Evolutionary conservation across 768 basidiomycete species (phyloP).

Genomic region (Mycena rosella): DNA sequence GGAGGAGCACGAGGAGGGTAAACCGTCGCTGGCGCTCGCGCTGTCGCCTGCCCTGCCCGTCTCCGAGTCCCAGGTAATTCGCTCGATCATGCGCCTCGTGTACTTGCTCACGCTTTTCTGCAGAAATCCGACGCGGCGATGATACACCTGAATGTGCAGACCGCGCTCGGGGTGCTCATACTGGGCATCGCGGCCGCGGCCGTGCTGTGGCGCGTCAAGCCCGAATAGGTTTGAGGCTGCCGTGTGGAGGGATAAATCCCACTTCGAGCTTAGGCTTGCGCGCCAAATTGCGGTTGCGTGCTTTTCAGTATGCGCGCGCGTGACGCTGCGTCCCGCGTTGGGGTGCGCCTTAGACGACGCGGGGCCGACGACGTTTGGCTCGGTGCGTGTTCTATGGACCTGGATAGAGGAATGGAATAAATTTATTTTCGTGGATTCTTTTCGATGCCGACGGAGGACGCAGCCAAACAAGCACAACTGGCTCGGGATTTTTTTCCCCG

Average conservation of each 20-base stretch:
- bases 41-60: no score
- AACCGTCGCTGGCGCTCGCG: neutral
- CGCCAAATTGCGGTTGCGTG: no score
- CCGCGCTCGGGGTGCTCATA: constrained; percentile 74
- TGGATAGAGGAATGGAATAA: neutral
- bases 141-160: constrained; percentile 54
- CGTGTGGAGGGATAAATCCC: neutral
- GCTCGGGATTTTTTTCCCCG: no score
- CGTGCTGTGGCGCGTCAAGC: constrained; percentile 77
- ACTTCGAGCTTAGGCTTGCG: neutral
- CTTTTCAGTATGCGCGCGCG: no score
- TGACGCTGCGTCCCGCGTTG: no score
- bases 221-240: constrained; percentile 3
- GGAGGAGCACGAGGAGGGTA: neutral
- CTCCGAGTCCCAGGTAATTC: no score
- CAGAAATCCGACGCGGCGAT: neutral
- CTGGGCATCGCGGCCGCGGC: constrained; percentile 78
- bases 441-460: neutral
- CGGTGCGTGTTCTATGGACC: no score
- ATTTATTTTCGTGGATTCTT: neutral
- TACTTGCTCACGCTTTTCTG: no score
- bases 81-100: no score
- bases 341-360: neutral
- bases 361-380: no score
- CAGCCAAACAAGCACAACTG: neutral